Base-by-base conservation (phyloP, 148 eudicot genomes). In the Linanthus parryae region DNA sequence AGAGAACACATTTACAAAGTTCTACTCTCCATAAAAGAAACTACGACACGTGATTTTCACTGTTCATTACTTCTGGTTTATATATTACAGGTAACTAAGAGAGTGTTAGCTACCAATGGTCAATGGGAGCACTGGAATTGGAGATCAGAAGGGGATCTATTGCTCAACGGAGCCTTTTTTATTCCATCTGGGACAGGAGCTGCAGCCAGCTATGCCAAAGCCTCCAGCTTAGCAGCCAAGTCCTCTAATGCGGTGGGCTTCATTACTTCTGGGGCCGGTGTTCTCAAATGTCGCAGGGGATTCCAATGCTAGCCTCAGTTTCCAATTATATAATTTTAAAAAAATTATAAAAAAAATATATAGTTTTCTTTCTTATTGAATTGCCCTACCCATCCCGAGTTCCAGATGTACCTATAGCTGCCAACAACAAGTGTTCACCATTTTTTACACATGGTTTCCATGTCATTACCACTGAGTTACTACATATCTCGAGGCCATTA, bases 1-100 rank as follows among this genome's bases (percentile, higher is more conserved):
- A 20, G n/a, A n/a, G n/a, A 11, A 25, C 15, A 2, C 11, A 47
- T 25, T 2, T 23, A n/a, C n/a, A n/a, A n/a, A n/a, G n/a, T n/a
- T n/a, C 25, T 47, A 46, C 7, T n/a, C n/a, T n/a, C n/a, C n/a
- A n/a, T n/a, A n/a, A n/a, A n/a, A n/a, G n/a, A n/a, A n/a, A n/a
- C n/a, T n/a, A n/a, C n/a, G n/a, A n/a, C n/a, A n/a, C n/a, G n/a
- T n/a, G n/a, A n/a, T n/a, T n/a, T n/a, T n/a, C n/a, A n/a, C n/a
- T n/a, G n/a, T n/a, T n/a, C n/a, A n/a, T n/a, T n/a, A n/a, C n/a
- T n/a, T n/a, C n/a, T n/a, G n/a, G n/a, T n/a, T n/a, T n/a, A n/a
- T n/a, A n/a, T n/a, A n/a, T n/a, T 15, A 33, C 55, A 51, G 55
- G 55, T 51, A 40, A 51, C 55, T 3, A 51, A 51, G 15, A 51